A percentile compares a stretch with the other conserved stretches of the same genome.
Evolutionary conservation across 2,329 filamentous ascomycete species (phyloP).

Genomic region (Aspergillus sp.): DNA sequence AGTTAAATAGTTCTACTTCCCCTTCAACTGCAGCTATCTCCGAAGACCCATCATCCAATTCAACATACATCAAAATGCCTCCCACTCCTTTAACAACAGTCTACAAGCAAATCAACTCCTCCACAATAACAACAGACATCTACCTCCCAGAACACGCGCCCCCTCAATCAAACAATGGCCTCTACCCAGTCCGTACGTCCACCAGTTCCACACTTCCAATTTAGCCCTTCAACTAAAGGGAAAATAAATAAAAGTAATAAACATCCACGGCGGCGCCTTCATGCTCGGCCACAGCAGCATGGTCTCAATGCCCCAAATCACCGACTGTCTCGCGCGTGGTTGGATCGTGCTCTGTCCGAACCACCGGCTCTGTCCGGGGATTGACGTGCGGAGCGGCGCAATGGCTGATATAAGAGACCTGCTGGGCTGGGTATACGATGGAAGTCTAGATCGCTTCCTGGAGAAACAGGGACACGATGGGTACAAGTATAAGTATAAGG

Average conservation of each 20-base stretch:
- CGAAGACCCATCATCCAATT: background rate
- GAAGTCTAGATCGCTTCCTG: constrained; percentile 32
- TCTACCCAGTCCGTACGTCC: constrained; percentile 15
- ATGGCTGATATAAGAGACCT: constrained; percentile 49
- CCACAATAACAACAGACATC: constrained; percentile 27
- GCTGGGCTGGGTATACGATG: constrained; percentile 41
- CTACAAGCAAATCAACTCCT: constrained; percentile 24
- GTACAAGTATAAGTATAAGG: constrained; percentile 7
- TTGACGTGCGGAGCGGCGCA: constrained; percentile 46
- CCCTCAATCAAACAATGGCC: constrained; percentile 9
- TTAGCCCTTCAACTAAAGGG: background rate
- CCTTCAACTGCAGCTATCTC: too few species aligned
- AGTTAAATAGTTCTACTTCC: background rate
- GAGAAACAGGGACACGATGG: background rate
- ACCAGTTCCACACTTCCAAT: background rate
- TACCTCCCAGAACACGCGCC: constrained; percentile 21
- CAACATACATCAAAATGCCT: constrained; percentile 7
- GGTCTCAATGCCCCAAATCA: constrained; percentile 40
- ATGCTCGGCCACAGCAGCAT: constrained; percentile 43
- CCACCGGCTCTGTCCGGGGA: constrained; percentile 46
- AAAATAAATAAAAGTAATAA: constrained; percentile 29
- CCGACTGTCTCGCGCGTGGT: constrained; percentile 37
- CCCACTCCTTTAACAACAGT: constrained; percentile 15
- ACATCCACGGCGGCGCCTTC: constrained; percentile 48
- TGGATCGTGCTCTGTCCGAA: constrained; percentile 43